phyloP scores from a whole-genome alignment of 208 protist genomes.

The Leishmania aethiopica region DNA sequence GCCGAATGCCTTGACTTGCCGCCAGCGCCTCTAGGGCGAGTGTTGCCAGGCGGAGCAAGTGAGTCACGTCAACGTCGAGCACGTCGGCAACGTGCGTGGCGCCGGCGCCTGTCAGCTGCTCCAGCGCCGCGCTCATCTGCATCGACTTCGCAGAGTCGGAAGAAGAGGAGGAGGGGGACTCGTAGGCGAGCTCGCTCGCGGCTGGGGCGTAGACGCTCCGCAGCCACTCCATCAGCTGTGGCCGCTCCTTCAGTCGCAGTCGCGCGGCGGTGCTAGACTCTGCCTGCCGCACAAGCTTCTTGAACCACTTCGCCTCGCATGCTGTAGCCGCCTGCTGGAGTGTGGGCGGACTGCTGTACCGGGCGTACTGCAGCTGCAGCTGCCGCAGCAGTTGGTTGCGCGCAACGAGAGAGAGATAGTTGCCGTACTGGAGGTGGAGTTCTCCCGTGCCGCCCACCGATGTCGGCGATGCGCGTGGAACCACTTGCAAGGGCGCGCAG shows the following conservation, averaged over 20 bases:
- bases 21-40: conserved; percentile 35
- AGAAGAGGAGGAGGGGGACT: not conserved
- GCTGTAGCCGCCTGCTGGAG: conserved; percentile 6
- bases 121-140: conserved; percentile 7
- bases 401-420: conserved; percentile 17
- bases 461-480: not conserved
- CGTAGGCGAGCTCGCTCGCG: conserved; percentile 18
- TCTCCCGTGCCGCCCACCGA: not conserved
- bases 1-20: conserved; percentile 29
- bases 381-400: conserved; percentile 14
- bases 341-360: conserved; percentile 8
- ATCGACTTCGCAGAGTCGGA: not conserved
- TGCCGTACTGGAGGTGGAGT: conserved; percentile 26
- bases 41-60: conserved; percentile 30
- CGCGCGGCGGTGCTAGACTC: conserved; percentile 21
- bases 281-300: conserved; percentile 22
- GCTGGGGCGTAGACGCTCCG: conserved; percentile 19
- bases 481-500: conserved; percentile 15
- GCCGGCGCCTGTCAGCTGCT: conserved; percentile 15
- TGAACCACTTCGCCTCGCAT: conserved; percentile 30
- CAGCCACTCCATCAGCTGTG: conserved; percentile 24
- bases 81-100: conserved; percentile 29
- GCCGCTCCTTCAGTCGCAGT: conserved; percentile 19
- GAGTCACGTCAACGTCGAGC: conserved; percentile 34
- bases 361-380: conserved; percentile 31